Conservation (phyloP, 164 flowering plant species). For the Liquidambar formosana region DNA sequence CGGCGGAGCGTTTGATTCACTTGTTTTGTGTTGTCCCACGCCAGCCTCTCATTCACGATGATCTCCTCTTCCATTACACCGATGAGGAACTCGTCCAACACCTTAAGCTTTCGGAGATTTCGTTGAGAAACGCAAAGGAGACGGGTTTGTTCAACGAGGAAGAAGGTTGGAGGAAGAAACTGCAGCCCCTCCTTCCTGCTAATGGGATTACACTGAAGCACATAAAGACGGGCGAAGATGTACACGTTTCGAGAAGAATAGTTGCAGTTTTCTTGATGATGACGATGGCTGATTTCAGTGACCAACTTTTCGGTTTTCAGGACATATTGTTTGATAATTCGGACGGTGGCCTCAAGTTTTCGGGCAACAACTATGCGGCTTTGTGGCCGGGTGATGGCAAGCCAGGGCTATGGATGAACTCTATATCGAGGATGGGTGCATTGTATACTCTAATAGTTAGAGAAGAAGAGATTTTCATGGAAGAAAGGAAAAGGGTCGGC, state of each 20-base stretch:
- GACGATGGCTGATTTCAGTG: conserved; percentile 96
- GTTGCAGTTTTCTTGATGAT: conserved; percentile 69
- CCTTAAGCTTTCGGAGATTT: conserved; percentile 52
- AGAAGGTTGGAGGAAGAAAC: conserved; percentile 75
- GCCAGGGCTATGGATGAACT: conserved; percentile 92
- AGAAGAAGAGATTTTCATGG: conserved; percentile 68
- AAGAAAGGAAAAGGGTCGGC: conserved; percentile 37
- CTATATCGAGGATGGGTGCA: conserved; percentile 81
- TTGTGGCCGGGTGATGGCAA: conserved; percentile 96
- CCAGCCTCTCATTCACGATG: conserved; percentile 82
- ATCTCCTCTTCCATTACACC: conserved; percentile 65
- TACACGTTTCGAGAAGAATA: conserved; percentile 63
- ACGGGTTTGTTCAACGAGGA: conserved; percentile 33
- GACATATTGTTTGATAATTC: conserved; percentile 68
- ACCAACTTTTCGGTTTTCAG: conserved; percentile 79
- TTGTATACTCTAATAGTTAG: conserved; percentile 60
- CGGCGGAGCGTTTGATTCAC: conserved; percentile 77
- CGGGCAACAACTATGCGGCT: conserved; percentile 49
- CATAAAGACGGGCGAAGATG: conserved; percentile 78
- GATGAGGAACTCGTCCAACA: conserved; percentile 65
- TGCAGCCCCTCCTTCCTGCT: conserved; percentile 53
- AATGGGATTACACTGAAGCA: conserved; percentile 68
- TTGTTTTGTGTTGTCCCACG: conserved; percentile 86
- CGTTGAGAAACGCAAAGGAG: conserved; percentile 40
- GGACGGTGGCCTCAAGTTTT: conserved; percentile 65